These are phyloP conservation scores for Teratosphaeria zuluensis DNA, from an alignment of 2,329 filamentous ascomycete genomes.

Conservation along the genomic window DNA sequence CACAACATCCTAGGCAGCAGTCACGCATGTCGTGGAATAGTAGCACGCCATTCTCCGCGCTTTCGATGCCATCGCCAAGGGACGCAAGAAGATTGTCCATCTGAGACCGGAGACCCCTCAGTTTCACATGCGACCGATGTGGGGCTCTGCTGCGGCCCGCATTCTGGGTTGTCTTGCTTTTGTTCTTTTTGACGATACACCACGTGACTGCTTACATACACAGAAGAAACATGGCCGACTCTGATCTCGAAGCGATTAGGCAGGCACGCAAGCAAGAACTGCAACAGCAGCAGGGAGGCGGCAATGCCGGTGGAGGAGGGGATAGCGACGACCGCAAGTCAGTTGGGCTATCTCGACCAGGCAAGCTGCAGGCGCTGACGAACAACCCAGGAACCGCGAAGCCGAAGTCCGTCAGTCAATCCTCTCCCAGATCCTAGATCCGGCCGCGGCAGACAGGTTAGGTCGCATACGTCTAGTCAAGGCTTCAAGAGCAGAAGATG, in stretches of 20 bases:
- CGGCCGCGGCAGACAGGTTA: slow-evolving; percentile 84
- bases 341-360: neutral
- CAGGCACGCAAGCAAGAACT: slow-evolving; percentile 89
- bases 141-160: neutral
- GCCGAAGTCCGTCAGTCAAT: slow-evolving; percentile 66
- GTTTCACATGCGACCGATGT: neutral
- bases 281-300: slow-evolving; percentile 56
- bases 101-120: neutral
- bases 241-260: slow-evolving; percentile 68
- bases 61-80: neutral
- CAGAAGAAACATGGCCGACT: slow-evolving; percentile 49
- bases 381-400: slow-evolving; percentile 28
- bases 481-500: slow-evolving; percentile 75
- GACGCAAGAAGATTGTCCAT: neutral
- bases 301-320: slow-evolving; percentile 19
- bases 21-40: neutral
- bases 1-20: neutral
- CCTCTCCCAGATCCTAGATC: slow-evolving; percentile 86
- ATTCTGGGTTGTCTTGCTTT: neutral
- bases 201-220: neutral
- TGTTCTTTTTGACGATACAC: neutral
- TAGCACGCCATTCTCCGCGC: neutral
- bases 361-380: neutral
- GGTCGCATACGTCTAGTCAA: slow-evolving; percentile 94
- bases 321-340: slow-evolving; percentile 55